A percentile compares a stretch with the other conserved stretches of the same genome.
phyloP scores from a whole-genome alignment of 371 early-diverging fungal genomes.

The Blakeslea trispora region DNA sequence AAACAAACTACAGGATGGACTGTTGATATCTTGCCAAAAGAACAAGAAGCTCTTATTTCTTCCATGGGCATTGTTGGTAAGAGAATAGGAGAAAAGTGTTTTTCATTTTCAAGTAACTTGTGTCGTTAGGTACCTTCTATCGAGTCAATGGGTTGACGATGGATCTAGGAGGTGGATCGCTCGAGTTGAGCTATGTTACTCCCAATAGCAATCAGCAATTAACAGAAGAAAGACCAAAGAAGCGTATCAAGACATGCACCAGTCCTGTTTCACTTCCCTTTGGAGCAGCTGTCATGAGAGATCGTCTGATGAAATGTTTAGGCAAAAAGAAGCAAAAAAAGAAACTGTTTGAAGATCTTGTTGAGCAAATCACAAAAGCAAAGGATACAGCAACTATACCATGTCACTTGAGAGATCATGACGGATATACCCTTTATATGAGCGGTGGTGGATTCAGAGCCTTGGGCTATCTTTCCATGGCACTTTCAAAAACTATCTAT shows the following conservation, averaged over 20 bases:
- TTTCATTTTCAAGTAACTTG: background rate
- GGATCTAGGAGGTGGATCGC: constrained; percentile 60
- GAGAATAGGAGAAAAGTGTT: background rate
- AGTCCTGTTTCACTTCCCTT: constrained; percentile 52
- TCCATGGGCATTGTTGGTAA: constrained; percentile 49
- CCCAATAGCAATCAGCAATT: constrained; percentile 14
- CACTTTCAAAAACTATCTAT: constrained; percentile 24
- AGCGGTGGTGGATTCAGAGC: constrained; percentile 58
- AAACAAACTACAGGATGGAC: constrained; percentile 45
- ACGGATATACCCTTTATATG: constrained; percentile 48
- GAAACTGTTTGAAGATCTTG: constrained; percentile 14
- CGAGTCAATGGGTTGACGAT: constrained; percentile 52
- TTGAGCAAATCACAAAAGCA: constrained; percentile 14
- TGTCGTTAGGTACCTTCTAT: constrained; percentile 42
- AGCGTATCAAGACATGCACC: constrained; percentile 12
- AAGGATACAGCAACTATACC: constrained; percentile 20
- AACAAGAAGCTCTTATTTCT: constrained; percentile 51
- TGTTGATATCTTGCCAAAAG: constrained; percentile 41
- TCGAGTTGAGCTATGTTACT: constrained; percentile 51
- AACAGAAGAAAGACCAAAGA: constrained; percentile 18
- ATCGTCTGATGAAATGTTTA: constrained; percentile 16
- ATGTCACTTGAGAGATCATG: constrained; percentile 21
- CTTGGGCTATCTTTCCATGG: constrained; percentile 53
- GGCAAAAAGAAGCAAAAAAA: background rate
- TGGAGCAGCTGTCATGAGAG: constrained; percentile 52